Evolutionary conservation across 768 basidiomycete genomes (phyloP).

Genomic region (Mycena belliarum): DNA sequence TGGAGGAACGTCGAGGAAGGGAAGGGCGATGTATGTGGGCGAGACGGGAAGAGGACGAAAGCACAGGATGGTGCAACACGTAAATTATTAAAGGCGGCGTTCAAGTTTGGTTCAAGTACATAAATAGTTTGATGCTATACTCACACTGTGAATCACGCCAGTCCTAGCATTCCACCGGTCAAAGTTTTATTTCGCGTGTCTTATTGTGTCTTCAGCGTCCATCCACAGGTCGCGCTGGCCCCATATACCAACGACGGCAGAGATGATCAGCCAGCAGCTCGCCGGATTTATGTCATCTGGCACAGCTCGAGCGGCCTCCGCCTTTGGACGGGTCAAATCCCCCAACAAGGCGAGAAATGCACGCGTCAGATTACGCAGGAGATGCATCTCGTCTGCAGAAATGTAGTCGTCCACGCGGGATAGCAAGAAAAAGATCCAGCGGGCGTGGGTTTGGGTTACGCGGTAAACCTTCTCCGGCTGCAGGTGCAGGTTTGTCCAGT

Average conservation of each 20-base stretch:
- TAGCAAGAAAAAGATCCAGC: conserved; percentile 80
- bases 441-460: conserved; percentile 60
- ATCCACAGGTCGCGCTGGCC: conserved; percentile 80
- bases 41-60: conserved; percentile 18
- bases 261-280: conserved; percentile 71
- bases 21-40: neutral
- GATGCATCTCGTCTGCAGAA: conserved; percentile 74
- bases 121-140: too few relatives aligned
- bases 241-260: conserved; percentile 68
- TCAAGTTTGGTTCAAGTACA: too few relatives aligned
- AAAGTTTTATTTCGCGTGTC: conserved; percentile 4
- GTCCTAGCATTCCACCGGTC: neutral
- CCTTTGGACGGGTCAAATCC: conserved; percentile 26
- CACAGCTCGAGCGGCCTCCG: neutral
- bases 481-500: conserved; percentile 73
- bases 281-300: conserved; percentile 12
- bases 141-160: too few relatives aligned
- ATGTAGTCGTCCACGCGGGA: conserved; percentile 68
- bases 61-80: too few relatives aligned
- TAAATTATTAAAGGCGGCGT: too few relatives aligned
- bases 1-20: conserved; percentile 19
- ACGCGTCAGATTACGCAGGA: conserved; percentile 74
- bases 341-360: conserved; percentile 61
- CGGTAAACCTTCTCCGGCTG: conserved; percentile 38
- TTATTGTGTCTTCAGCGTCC: conserved; percentile 64